phyloP scores from a whole-genome alignment of 352 stramenopile species.

The Phytophthora pinifolia region DNA sequence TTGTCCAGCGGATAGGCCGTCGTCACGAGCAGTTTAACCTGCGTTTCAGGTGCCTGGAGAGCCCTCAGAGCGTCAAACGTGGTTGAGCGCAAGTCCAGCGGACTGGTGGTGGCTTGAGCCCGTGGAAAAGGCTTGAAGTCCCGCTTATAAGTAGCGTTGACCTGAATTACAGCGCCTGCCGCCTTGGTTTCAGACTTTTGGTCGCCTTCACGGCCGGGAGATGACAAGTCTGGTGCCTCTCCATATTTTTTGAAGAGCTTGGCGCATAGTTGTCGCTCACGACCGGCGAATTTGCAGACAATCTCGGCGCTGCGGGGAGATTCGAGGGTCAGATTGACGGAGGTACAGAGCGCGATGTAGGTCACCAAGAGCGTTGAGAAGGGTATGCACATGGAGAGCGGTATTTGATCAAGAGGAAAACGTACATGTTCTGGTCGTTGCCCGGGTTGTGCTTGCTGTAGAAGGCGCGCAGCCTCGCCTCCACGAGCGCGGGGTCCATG shows the following conservation, averaged over 20 bases:
- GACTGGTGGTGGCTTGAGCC: conserved; percentile 7
- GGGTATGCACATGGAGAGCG: not conserved
- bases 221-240: conserved; percentile 40
- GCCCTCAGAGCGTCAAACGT: conserved; percentile 59
- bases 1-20: conserved; percentile 76
- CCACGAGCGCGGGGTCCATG: conserved; percentile 37
- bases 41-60: conserved; percentile 28
- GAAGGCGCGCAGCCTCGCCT: conserved; percentile 63
- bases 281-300: conserved; percentile 62
- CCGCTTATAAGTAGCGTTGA: conserved; percentile 34
- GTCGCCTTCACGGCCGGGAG: not conserved
- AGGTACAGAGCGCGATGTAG: not conserved
- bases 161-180: not conserved
- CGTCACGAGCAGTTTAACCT: conserved; percentile 30
- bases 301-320: conserved; percentile 56
- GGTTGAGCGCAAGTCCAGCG: conserved; percentile 52
- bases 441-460: conserved; percentile 75
- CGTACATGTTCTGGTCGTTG: conserved; percentile 80
- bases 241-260: conserved; percentile 85
- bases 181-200: not conserved
- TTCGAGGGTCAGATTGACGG: not conserved
- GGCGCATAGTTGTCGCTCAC: conserved; percentile 59
- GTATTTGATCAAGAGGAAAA: not conserved
- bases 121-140: conserved; percentile 35
- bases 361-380: conserved; percentile 1